Evolutionary conservation across 208 protist species (phyloP).

Genomic region (Acanthamoeba lenticulata): DNA sequence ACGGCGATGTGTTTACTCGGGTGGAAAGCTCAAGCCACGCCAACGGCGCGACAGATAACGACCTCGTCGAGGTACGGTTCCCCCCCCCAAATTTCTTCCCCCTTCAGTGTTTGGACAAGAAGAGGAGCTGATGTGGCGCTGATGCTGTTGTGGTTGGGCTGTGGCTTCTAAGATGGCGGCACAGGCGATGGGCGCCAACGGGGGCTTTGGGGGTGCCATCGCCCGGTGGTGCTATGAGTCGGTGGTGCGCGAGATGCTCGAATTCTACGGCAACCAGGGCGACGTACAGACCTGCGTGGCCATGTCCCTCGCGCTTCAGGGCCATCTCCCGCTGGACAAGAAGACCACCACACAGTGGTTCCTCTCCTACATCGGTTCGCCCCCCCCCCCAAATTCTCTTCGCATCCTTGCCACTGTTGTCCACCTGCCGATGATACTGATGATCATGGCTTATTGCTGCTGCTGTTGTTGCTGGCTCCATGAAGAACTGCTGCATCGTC

Average conservation of each 20-base stretch:
- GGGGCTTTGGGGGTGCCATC: neutral
- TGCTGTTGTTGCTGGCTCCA: neutral
- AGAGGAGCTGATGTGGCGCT: too few relatives aligned
- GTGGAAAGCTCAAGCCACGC: neutral
- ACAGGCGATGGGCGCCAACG: neutral
- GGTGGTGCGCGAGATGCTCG: constrained; percentile 35
- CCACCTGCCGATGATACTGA: too few relatives aligned
- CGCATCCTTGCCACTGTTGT: neutral
- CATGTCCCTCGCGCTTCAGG: constrained; percentile 9
- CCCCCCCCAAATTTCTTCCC: neutral
- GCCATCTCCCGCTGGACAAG: constrained; percentile 45
- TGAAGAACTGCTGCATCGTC: constrained; percentile 51
- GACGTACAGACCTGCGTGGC: constrained; percentile 68
- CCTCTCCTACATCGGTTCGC: constrained; percentile 66
- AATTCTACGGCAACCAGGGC: constrained; percentile 62
- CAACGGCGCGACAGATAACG: neutral
- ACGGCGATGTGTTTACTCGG: neutral
- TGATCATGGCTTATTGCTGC: neutral
- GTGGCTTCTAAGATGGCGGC: neutral
- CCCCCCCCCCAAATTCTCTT: neutral
- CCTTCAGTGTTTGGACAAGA: too few relatives aligned
- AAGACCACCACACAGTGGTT: constrained; percentile 68
- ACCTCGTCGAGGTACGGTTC: neutral
- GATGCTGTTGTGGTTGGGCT: too few relatives aligned
- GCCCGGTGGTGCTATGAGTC: constrained; percentile 20